Evolutionary conservation across 345 rosid genomes (phyloP).

Genomic region (Brassica rapa): DNA sequence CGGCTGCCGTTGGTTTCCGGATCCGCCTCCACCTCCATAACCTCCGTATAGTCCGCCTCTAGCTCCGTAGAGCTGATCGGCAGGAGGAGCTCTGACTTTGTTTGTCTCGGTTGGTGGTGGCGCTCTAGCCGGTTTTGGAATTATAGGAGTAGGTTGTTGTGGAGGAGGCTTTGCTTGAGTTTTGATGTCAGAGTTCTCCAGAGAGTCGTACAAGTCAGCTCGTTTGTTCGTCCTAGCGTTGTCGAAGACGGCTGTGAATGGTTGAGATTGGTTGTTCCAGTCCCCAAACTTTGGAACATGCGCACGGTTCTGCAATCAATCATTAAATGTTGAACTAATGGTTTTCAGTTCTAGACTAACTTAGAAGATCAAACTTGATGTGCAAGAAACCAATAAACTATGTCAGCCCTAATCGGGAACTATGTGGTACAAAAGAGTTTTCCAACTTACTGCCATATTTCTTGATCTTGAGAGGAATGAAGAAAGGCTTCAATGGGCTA

Average conservation of each 20-base stretch:
- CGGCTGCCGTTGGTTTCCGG: conserved; percentile 26
- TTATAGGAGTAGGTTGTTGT: conserved; percentile 31
- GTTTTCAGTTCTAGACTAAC: neutral
- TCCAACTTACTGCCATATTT: conserved; percentile 40
- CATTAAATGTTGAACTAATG: neutral
- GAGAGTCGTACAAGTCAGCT: conserved; percentile 29
- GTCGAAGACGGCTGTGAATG: conserved; percentile 41
- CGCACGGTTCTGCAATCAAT: conserved; percentile 35
- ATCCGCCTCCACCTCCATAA: conserved; percentile 26
- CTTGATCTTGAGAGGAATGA: neutral
- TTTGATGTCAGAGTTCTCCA: conserved; percentile 25
- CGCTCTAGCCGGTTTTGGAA: conserved; percentile 12
- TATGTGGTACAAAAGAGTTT: neutral
- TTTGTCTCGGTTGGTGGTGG: conserved; percentile 48
- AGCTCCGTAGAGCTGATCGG: conserved; percentile 41
- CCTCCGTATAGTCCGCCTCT: conserved; percentile 27
- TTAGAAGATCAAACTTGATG: neutral
- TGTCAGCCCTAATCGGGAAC: too few species aligned
- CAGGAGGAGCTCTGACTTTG: conserved; percentile 53
- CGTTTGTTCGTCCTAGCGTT: conserved; percentile 40
- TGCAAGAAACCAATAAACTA: conserved; percentile 4
- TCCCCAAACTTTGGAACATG: conserved; percentile 45
- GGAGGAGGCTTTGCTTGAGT: conserved; percentile 20
- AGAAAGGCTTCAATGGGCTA: conserved; percentile 26
- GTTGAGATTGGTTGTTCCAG: conserved; percentile 41